Base-by-base conservation (phyloP, 2,329 filamentous ascomycete species). In the Endothia cerciana region DNA sequence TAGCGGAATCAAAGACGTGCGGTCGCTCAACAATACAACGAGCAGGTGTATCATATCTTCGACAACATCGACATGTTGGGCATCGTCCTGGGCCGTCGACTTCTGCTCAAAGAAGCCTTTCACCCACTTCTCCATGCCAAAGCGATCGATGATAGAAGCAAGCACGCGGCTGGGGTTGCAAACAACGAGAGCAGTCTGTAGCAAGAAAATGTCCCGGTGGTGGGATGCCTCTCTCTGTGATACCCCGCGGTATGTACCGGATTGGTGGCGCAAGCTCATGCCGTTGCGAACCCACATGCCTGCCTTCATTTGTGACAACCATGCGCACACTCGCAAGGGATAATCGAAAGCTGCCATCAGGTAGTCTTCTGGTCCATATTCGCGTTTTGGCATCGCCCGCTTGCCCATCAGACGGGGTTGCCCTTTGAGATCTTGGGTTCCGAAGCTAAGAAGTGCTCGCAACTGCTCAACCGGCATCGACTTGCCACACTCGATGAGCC, bases 201-300 rank as follows among this genome's bases (percentile, higher is more conserved):
- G 80, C 60, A 99, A 85, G 76, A 98, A 97, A 55, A 99, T 91
- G 74, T 99, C 96, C 66, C 95, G 88, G 72, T 97, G 94, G 73
- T 97, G 94, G 1, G 93, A 93, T 25, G 97, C 91, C 76, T 99
- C 95, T 70, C 95, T 86, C 73, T 96, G 92, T 13, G 89, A 88
- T 17, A 97, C 93, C 49, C 93, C 94, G 19, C 93, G 89, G 75
- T 99, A 99, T 22, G 94, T 95, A 62, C 91, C 91, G 75, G 96
- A 95, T 77, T 99, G 95, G 76, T 99, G 95, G 47, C 94, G 89
- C 61, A 99, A 85, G 72, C 94, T 98, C 74, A 99, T 93, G 2
- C 95, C 95, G 74, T 99, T 99, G 64, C 95, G 89, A 69, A 99
- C 94, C 95, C 96, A 99, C 89, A 98, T 97, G 61, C 93, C 92